Conservation (phyloP, 495 filamentous ascomycete species). For the Neurospora tetrasperma region DNA sequence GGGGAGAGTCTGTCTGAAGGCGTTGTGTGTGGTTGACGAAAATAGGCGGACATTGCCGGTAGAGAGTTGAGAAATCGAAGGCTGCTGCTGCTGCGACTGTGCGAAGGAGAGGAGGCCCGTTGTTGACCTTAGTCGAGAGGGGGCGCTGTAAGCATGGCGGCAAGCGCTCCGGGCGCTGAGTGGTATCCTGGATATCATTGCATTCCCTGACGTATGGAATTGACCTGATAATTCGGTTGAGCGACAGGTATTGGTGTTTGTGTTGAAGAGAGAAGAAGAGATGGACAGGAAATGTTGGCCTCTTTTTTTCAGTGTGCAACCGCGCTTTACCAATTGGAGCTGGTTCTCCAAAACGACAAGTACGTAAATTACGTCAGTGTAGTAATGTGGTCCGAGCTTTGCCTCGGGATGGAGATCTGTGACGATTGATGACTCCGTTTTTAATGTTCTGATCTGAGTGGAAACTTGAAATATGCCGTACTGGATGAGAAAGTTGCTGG, state of each 20-base stretch:
- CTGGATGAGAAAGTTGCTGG: neutral
- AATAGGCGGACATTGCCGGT: neutral
- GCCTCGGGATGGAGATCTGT: neutral
- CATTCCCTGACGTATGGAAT: neutral
- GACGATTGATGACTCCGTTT: neutral
- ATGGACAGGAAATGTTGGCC: neutral
- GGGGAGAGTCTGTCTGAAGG: neutral
- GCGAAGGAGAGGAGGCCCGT: neutral
- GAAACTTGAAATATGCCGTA: neutral
- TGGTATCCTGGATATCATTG: constrained; percentile 4
- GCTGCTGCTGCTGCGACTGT: neutral
- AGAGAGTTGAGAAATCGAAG: neutral
- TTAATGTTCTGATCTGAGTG: too few species aligned
- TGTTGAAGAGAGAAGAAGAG: neutral
- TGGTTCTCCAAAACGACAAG: neutral
- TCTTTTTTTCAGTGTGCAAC: neutral
- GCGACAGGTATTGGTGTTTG: neutral
- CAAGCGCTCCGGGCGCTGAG: constrained; percentile 2
- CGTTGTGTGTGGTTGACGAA: neutral
- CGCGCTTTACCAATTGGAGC: neutral
- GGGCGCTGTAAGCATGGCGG: neutral
- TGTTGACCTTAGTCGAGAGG: neutral
- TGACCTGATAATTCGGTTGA: neutral
- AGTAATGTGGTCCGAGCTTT: neutral
- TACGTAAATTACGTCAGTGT: neutral